Evolutionary conservation across 768 basidiomycete species (phyloP).

Genomic region (Hysterangium stoloniferum): DNA sequence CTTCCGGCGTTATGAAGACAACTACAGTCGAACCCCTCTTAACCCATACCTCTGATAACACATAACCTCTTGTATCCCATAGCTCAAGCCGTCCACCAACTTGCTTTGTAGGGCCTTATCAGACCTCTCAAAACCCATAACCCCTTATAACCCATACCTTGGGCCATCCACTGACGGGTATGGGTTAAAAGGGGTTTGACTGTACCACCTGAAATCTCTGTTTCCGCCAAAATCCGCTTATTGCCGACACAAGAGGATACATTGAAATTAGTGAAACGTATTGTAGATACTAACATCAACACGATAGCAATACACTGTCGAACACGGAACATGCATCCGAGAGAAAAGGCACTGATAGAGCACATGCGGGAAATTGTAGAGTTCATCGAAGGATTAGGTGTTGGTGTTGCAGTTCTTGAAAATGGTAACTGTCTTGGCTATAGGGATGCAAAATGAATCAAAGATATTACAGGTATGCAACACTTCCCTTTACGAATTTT

Average conservation of each 20-base stretch:
- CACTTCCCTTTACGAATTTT: neutral
- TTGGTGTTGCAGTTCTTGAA: conserved; percentile 80
- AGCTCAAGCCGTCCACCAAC: no score
- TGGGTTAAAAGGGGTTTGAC: no score
- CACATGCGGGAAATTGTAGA: conserved; percentile 81
- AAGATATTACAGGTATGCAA: conserved; percentile 65
- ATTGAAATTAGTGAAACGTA: conserved; percentile 78
- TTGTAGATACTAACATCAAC: conserved; percentile 80
- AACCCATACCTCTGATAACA: no score
- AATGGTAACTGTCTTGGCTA: conserved; percentile 87
- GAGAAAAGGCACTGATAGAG: conserved; percentile 70
- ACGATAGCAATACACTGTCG: conserved; percentile 93
- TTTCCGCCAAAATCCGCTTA: conserved; percentile 92
- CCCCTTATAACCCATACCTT: no score
- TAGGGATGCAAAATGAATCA: conserved; percentile 71
- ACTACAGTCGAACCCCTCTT: no score
- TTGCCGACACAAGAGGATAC: conserved; percentile 84
- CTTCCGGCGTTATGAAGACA: conserved; percentile 66
- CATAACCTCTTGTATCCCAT: no score
- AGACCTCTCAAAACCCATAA: no score
- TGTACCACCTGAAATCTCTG: conserved; percentile 69
- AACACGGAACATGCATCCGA: conserved; percentile 83
- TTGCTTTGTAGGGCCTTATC: no score
- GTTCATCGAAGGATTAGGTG: conserved; percentile 66
- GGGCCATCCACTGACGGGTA: no score